phyloP scores from a whole-genome alignment of 2,329 filamentous ascomycete genomes.

The Aspergillus latus region DNA sequence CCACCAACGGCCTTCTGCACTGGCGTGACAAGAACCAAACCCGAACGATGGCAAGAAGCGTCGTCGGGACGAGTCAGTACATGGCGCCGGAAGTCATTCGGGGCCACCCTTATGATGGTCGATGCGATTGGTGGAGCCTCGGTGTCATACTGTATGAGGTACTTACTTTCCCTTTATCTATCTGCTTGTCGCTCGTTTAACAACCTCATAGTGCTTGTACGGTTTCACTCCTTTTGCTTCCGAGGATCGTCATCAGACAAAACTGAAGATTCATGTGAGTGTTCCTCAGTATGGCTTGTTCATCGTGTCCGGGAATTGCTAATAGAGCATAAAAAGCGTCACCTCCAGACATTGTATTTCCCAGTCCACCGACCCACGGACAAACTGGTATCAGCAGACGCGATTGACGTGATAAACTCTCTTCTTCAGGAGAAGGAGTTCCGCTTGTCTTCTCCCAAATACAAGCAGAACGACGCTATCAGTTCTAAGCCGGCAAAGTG shows the following conservation, averaged over 20 bases:
- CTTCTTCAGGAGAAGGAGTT: conserved; percentile 72
- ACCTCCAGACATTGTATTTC: conserved; percentile 69
- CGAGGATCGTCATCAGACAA: conserved; percentile 78
- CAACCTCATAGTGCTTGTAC: conserved; percentile 68
- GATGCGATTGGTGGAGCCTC: conserved; percentile 97
- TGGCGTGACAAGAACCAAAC: conserved; percentile 70
- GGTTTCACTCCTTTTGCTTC: conserved; percentile 87
- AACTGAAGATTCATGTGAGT: conserved; percentile 76
- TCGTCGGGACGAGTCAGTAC: conserved; percentile 95
- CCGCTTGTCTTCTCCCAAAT: conserved; percentile 74
- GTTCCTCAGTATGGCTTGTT: not conserved
- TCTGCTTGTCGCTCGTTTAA: not conserved
- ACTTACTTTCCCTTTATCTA: not conserved
- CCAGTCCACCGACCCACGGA: conserved; percentile 57
- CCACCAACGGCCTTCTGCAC: conserved; percentile 57
- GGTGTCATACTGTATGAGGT: conserved; percentile 89
- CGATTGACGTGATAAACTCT: conserved; percentile 72
- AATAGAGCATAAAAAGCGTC: conserved; percentile 53
- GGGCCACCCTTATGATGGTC: conserved; percentile 80
- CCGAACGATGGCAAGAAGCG: conserved; percentile 73
- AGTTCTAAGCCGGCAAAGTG: conserved; percentile 32
- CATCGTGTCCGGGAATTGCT: not conserved
- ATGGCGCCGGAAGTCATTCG: conserved; percentile 94
- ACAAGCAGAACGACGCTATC: conserved; percentile 64
- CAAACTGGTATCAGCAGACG: conserved; percentile 64